A percentile compares a stretch with the other conserved stretches of the same genome.
phyloP scores from a whole-genome alignment of 2,329 filamentous ascomycete genomes.

The Beauveria pseudobassiana region DNA sequence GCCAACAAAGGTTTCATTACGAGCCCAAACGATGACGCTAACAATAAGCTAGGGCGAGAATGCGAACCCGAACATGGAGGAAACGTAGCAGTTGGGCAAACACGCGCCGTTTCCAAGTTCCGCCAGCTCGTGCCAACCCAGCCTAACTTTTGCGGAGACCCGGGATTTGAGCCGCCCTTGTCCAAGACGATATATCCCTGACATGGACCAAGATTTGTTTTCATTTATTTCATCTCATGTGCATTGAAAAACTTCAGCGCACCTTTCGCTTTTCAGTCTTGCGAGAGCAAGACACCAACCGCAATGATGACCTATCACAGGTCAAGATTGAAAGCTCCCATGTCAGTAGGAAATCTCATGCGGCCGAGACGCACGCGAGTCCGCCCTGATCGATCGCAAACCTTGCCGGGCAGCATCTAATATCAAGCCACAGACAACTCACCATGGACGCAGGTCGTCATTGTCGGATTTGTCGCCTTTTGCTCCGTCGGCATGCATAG shows the following conservation, averaged over 20 bases:
- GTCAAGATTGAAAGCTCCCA: neutral
- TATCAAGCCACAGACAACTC: conserved; percentile 7
- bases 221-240: neutral
- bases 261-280: neutral
- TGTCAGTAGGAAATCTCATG: neutral
- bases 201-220: neutral
- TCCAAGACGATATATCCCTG: neutral
- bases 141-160: neutral
- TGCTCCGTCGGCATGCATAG: conserved; percentile 19
- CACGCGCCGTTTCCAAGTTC: too few species aligned
- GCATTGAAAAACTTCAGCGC: neutral
- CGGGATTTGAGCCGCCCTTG: neutral
- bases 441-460: conserved; percentile 17
- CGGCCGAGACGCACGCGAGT: too few species aligned
- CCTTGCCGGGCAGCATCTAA: neutral
- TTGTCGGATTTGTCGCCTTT: conserved; percentile 18
- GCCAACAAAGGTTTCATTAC: neutral
- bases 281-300: neutral
- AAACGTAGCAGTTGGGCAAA: neutral
- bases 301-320: neutral
- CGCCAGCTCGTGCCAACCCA: too few species aligned
- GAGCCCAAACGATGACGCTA: neutral
- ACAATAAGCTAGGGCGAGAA: neutral
- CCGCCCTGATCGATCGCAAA: neutral
- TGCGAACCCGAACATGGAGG: neutral